phyloP scores from a whole-genome alignment of 2,329 filamentous ascomycete genomes.

The Pseudogymnoascus sp. region DNA sequence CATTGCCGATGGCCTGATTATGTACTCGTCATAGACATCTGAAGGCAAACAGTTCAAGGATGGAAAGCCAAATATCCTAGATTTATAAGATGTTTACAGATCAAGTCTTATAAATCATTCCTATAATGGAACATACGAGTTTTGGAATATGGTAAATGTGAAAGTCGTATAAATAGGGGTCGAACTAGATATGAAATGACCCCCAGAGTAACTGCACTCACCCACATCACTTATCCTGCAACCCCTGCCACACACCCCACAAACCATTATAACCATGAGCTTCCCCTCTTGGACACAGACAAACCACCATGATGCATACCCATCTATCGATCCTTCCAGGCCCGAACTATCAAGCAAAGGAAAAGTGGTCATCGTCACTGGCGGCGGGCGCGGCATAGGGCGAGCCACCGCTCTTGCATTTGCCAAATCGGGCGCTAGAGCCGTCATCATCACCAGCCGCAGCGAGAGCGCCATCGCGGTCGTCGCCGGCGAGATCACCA shows the following conservation, averaged over 20 bases:
- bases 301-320: constrained; percentile 24
- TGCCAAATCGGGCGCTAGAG: constrained; percentile 27
- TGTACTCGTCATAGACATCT: neutral
- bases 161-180: neutral
- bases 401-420: constrained; percentile 29
- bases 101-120: neutral
- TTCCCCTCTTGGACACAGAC: neutral
- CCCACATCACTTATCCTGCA: neutral
- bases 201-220: neutral
- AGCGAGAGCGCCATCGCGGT: neutral
- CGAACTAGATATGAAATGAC: neutral
- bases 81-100: too few relatives aligned
- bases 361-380: constrained; percentile 30
- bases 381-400: constrained; percentile 30
- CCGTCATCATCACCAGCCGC: constrained; percentile 17
- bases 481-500: neutral
- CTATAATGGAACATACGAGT: neutral
- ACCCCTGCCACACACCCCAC: neutral
- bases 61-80: neutral
- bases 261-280: neutral
- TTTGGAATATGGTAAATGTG: neutral
- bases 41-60: neutral
- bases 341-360: constrained; percentile 12
- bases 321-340: constrained; percentile 25
- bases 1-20: neutral